A percentile compares a stretch with the other conserved stretches of the same genome.
Conservation (phyloP, 495 filamentous ascomycete genomes). For the Penicillium roqueforti region DNA sequence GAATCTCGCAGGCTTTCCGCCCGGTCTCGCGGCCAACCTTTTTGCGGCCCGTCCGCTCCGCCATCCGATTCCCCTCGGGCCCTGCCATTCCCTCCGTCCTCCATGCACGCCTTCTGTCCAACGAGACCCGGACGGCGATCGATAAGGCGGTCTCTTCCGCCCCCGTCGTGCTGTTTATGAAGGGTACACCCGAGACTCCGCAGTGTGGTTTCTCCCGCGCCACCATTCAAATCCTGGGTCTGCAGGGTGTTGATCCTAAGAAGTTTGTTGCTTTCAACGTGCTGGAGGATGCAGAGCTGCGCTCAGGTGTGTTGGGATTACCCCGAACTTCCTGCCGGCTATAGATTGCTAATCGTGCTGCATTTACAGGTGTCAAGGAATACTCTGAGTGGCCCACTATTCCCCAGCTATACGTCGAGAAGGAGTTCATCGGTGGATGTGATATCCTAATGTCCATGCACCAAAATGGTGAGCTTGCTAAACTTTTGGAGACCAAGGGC, state of each 20-base stretch:
- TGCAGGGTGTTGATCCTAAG: conserved; percentile 93
- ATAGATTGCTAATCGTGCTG: conserved; percentile 1
- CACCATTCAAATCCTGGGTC: conserved; percentile 86
- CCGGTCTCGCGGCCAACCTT: conserved; percentile 30
- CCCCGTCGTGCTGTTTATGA: conserved; percentile 98
- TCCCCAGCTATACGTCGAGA: conserved; percentile 90
- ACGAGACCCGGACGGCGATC: conserved; percentile 71
- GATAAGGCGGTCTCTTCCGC: conserved; percentile 79
- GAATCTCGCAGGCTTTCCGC: conserved; percentile 32
- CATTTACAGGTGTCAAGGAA: conserved; percentile 80
- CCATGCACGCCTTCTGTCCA: conserved; percentile 65
- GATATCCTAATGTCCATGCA: conserved; percentile 98
- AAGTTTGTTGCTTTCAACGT: conserved; percentile 98
- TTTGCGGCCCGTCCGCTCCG: conserved; percentile 26
- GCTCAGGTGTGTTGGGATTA: conserved; percentile 61
- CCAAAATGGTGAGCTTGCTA: conserved; percentile 89
- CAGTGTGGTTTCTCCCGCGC: conserved; percentile 97
- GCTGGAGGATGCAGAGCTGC: conserved; percentile 79
- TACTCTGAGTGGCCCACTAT: conserved; percentile 99
- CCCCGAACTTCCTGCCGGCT: neutral
- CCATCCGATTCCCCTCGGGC: conserved; percentile 24
- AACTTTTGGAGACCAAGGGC: conserved; percentile 83
- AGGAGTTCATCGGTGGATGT: conserved; percentile 94
- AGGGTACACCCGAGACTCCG: conserved; percentile 94
- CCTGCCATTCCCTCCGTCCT: conserved; percentile 22